Base-by-base conservation (phyloP, 2,329 filamentous ascomycete species). In the Phoma herbarum region DNA sequence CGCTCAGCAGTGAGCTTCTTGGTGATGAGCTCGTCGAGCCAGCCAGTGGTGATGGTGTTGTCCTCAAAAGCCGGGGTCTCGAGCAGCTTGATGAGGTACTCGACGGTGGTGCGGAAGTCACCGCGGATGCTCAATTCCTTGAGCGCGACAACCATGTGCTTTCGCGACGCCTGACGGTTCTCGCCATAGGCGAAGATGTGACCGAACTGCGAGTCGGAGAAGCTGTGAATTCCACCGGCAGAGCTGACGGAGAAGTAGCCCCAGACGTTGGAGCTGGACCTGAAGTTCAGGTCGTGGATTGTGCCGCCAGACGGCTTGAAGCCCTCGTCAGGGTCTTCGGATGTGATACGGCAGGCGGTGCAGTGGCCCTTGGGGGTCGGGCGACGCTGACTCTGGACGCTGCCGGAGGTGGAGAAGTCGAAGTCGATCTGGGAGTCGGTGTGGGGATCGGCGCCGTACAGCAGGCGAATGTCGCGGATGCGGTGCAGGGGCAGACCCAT, bases 261-360 rank as follows among this genome's bases (percentile, higher is more conserved):
- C 95, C 95, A 99, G 56, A 98, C 95, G 70, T 99, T 99, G 64
- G 95, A 98, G 78, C 93, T 97, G 83, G 91, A 96, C 76, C 95
- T 88, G 88, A 99, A 99, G 85, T 99, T 99, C 75, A 99, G 84
- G 76, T 99, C 95, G 83, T 98, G 95, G 88, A 99, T 96, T 52
- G 94, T 96, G 88, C 95, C 95, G 74, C 94, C 96, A 44, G 95
- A 99, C 58, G 95, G 95, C 86, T 99, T 99, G 88, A 99, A 99
- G 52, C 95, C 95, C 84, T 99, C 95, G 73, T 96, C 95, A 10
- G 95, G 95, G 77, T 99, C 95, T 79, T 99, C 95, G 0, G 95
- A 99, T 25, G 95, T 99, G 81, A 99, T 99, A 87, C 95, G 92
- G 82, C 95, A 99, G 62, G 95, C 95, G 25, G 96, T 99, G 70